phyloP scores from a whole-genome alignment of 2,329 filamentous ascomycete genomes.

The Aspergillaceae sp. region DNA sequence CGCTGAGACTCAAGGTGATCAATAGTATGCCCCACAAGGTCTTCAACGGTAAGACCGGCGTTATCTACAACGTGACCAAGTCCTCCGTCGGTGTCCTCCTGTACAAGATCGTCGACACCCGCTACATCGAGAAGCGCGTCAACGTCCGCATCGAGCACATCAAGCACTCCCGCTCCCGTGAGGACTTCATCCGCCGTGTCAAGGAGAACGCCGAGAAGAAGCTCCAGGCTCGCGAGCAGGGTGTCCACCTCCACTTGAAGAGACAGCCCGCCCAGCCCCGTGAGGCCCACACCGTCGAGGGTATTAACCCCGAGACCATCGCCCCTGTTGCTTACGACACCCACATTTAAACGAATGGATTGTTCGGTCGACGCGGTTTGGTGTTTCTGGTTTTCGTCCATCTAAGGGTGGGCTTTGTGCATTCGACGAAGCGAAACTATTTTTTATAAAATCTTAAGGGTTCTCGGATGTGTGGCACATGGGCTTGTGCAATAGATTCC shows the following conservation, averaged over 20 bases:
- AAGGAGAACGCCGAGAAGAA: slow-evolving; percentile 92
- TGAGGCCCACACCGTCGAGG: slow-evolving; percentile 70
- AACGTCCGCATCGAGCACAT: slow-evolving; percentile 99
- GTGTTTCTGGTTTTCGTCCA: slow-evolving; percentile 30
- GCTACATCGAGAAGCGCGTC: slow-evolving; percentile 99
- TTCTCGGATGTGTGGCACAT: slow-evolving; percentile 29
- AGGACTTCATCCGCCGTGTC: slow-evolving; percentile 93
- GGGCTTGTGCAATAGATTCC: slow-evolving; percentile 37
- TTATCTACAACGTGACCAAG: slow-evolving; percentile 99
- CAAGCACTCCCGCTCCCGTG: slow-evolving; percentile 83
- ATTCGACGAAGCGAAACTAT: slow-evolving; percentile 28
- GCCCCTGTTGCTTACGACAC: slow-evolving; percentile 94
- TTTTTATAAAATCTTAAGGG: slow-evolving; percentile 17
- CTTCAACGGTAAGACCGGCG: slow-evolving; percentile 98
- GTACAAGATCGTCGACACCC: slow-evolving; percentile 99
- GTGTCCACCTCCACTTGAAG: slow-evolving; percentile 85
- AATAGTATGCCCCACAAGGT: slow-evolving; percentile 95
- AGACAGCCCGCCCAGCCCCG: slow-evolving; percentile 73
- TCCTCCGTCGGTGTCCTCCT: slow-evolving; percentile 96
- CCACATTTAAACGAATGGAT: slow-evolving; percentile 65
- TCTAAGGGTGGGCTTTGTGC: slow-evolving; percentile 25
- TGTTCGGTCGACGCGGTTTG: slow-evolving; percentile 27
- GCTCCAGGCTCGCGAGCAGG: slow-evolving; percentile 85
- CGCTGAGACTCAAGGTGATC: slow-evolving; percentile 16
- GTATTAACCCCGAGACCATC: slow-evolving; percentile 84